A percentile compares a stretch with the other conserved stretches of the same genome.
Evolutionary conservation across 139 green algal species (phyloP).

Genomic region (Raphidocelis subcapitata): DNA sequence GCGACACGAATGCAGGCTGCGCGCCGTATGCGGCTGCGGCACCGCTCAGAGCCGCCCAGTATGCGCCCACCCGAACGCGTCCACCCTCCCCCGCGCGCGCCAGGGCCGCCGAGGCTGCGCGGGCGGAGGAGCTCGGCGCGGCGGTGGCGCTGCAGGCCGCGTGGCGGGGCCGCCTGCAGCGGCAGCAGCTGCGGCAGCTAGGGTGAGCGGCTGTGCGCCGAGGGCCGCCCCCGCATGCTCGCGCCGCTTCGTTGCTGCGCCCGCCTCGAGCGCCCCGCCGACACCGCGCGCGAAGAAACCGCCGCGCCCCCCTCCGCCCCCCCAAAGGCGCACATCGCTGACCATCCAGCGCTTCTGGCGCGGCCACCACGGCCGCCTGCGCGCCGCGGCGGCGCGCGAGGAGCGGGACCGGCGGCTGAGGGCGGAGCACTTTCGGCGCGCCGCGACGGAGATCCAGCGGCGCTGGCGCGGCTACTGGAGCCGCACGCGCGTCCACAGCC

Average conservation of each 20-base stretch:
- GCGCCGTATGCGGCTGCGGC: too few species aligned
- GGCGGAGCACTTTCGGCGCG: constrained; percentile 58
- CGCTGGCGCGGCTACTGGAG: constrained; percentile 63
- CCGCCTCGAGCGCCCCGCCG: too few species aligned
- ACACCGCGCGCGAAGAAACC: too few species aligned
- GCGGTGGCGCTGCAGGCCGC: constrained; percentile 13
- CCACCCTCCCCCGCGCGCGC: too few species aligned
- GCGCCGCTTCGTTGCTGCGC: too few species aligned
- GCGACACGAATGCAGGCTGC: too few species aligned
- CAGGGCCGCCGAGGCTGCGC: constrained; percentile 9
- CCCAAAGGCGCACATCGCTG: not conserved
- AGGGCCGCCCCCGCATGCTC: too few species aligned
- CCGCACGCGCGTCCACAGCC: constrained; percentile 65
- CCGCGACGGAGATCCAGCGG: constrained; percentile 59
- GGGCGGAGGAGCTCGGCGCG: not conserved
- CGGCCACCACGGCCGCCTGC: constrained; percentile 47
- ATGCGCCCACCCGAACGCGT: too few species aligned
- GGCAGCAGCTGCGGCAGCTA: not conserved
- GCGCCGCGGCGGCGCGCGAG: constrained; percentile 21
- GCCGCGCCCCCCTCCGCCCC: too few species aligned
- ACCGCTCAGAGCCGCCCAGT: too few species aligned
- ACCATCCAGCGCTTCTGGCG: constrained; percentile 53
- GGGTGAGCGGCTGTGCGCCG: not conserved
- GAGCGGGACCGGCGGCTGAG: constrained; percentile 33
- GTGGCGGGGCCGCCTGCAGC: constrained; percentile 11